Conservation (phyloP, 208 protist genomes). For the Phytomonas francai region DNA sequence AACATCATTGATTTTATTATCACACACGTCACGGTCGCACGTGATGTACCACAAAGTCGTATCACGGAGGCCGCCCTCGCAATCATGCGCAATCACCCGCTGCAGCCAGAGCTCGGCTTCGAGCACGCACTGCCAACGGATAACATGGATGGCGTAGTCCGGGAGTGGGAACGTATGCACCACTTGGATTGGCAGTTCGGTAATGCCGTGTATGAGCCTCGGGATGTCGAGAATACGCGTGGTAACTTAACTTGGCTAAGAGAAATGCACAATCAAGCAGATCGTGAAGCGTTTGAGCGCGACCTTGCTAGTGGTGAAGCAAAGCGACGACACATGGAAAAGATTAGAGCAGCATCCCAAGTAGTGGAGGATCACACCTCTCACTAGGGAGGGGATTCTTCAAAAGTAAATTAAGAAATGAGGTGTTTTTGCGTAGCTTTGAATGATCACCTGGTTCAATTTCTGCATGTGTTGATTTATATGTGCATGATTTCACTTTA, state of each 20-base stretch:
- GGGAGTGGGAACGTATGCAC: slow-evolving; percentile 85
- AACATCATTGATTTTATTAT: slow-evolving; percentile 83
- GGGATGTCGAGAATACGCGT: slow-evolving; percentile 48
- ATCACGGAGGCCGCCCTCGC: slow-evolving; percentile 54
- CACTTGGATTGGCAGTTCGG: slow-evolving; percentile 90
- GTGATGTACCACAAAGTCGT: slow-evolving; percentile 16
- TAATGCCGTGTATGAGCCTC: slow-evolving; percentile 79
- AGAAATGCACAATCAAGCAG: slow-evolving; percentile 55
- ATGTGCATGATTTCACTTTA: background rate
- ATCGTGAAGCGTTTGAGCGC: slow-evolving; percentile 40
- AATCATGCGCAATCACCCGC: slow-evolving; percentile 50
- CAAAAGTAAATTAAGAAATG: background rate
- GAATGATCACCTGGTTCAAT: background rate
- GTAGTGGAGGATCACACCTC: background rate
- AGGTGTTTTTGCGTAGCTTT: slow-evolving; percentile 5
- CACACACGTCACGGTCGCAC: slow-evolving; percentile 66
- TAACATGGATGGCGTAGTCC: slow-evolving; percentile 62
- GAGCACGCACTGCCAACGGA: slow-evolving; percentile 77
- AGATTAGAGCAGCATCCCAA: slow-evolving; percentile 37
- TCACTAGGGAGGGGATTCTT: background rate
- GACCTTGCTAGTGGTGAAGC: slow-evolving; percentile 63
- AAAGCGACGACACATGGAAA: slow-evolving; percentile 52
- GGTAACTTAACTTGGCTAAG: slow-evolving; percentile 87
- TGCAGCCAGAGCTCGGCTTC: slow-evolving; percentile 86
- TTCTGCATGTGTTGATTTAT: slow-evolving; percentile 7